Base-by-base conservation (phyloP, 1,284 basidiomycete species). In the Inonotus hispidus region DNA sequence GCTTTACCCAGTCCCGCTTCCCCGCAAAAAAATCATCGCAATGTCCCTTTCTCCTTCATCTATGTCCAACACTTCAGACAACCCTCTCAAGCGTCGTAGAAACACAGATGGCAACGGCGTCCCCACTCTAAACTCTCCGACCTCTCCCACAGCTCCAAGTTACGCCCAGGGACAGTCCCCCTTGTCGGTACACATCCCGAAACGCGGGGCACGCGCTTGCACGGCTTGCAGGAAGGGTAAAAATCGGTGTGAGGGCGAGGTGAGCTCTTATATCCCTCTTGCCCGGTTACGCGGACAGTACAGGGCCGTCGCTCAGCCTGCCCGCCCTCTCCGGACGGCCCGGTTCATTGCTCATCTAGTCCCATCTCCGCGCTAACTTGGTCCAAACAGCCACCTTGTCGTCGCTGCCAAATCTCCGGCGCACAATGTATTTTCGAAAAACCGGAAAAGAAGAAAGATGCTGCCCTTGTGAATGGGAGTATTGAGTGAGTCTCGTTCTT, bases 161-260 rank as follows among this genome's bases (percentile, higher is more conserved):
- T 27, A 54, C 60, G 55, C 50, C 3, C 32, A 29, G 25, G 55
- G 54, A 35, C 41, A 66, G 35, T 49, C 67, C 32, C 56, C 68
- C 56, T 21, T 43, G 16, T 3, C 72, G 38, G 71, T 76, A 32
- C 85, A 89, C 72, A 88, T 90, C 66, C 88, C 88, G 49, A 91
- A 91, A 79, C 80, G 88, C 70, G 89, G 88, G 27, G 87, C 88
- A 62, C 79, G 87, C 66, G 88, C 89, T 62, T 91, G 88, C 73
- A 90, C 89, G 35, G 83, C 85, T 68, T 90, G 92, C 74, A 85
- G 92, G 68, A 91, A 89, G 75, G 92, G 93, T 58, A 95, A 95
- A 80, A 95, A 95, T 77, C 81, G 93, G 70, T 95, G 93, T 71
- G 93, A 95, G 78, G 90, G 89, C 72, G 91, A 93, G 81, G 88